Conservation (phyloP, 371 early-diverging fungal species). For the Choanephora cucurbitarum region DNA sequence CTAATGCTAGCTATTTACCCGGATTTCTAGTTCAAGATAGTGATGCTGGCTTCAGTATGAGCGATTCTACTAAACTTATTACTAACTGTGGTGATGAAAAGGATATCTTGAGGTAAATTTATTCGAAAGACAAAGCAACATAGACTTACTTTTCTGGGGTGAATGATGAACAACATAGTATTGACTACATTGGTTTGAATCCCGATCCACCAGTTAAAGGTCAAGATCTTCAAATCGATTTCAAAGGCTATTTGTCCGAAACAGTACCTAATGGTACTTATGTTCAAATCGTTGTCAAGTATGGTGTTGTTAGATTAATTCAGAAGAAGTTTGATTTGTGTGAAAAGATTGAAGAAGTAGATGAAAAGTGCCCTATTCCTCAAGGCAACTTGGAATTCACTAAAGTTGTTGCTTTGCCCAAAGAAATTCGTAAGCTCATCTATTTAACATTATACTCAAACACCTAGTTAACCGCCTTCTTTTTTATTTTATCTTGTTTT, state of each 20-base stretch:
- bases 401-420: constrained; percentile 57
- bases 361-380: constrained; percentile 58
- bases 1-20: constrained; percentile 17
- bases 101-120: constrained; percentile 28
- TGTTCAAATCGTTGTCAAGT: constrained; percentile 53
- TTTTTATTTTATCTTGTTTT: no score
- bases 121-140: neutral
- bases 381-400: constrained; percentile 46
- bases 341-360: constrained; percentile 49
- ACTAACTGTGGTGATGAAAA: constrained; percentile 24
- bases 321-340: constrained; percentile 55
- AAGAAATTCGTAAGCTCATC: constrained; percentile 50
- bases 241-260: constrained; percentile 51
- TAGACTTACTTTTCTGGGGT: neutral
- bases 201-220: constrained; percentile 67
- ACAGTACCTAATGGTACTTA: constrained; percentile 54
- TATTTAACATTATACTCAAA: no score
- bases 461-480: no score
- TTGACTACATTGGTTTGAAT: constrained; percentile 41
- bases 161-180: constrained; percentile 26
- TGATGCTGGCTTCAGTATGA: neutral
- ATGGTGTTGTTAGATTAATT: constrained; percentile 42
- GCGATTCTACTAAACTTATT: constrained; percentile 28
- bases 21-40: constrained; percentile 22
- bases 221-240: constrained; percentile 49